Evolutionary conservation across 2,329 filamentous ascomycete genomes (phyloP), one percentile per base, ranked within the genome.

Genomic region (Chaetomium sp.): DNA sequence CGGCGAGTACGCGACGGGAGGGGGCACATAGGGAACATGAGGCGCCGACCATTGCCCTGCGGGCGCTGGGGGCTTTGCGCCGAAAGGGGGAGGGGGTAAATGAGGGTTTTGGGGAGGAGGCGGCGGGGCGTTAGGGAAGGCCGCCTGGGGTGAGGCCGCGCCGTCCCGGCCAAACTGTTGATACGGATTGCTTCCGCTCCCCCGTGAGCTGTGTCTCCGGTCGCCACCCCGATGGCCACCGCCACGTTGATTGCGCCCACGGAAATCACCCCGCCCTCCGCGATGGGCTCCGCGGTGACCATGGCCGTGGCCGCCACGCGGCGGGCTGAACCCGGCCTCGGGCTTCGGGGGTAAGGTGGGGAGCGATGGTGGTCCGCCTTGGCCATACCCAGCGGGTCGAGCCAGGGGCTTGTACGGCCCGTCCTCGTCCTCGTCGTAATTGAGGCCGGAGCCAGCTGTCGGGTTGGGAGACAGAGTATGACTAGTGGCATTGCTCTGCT

Each of bases 401-500:
- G 88, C 77, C 21, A 94, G 81, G 5, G 90, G 89, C 68, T 87
- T 89, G 74, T 94, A 94, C 0, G 87, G 86, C 0, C 87, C 87
- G 65, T 89, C 87, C 1, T 88, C 84, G 31, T 84, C 83, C 62
- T 92, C 88, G 65, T 90, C 89, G 70, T 91, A 91, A 72, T 85
- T 87, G 49, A 90, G 78, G 38, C 82, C 82, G 25, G 74, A 74
- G 63, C 54, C 57, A 9, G 58, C 33, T 6, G 53, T 55, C 2
- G 56, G 27, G 23, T 61, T 21, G 27, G 63, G 35, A 51, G 57
- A 25, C 38, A 38, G 27, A n/a, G 42, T 53, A 33, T 50, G 57
- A 33, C 19, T 45, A 4, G 56, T 23, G 19, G 53, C 54, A 16
- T 13, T 49, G 49, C 45, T 59, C 23, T 64, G 60, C 16, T 67